phyloP scores from a whole-genome alignment of 1,284 basidiomycete genomes.

The Tylopilus sp. region DNA sequence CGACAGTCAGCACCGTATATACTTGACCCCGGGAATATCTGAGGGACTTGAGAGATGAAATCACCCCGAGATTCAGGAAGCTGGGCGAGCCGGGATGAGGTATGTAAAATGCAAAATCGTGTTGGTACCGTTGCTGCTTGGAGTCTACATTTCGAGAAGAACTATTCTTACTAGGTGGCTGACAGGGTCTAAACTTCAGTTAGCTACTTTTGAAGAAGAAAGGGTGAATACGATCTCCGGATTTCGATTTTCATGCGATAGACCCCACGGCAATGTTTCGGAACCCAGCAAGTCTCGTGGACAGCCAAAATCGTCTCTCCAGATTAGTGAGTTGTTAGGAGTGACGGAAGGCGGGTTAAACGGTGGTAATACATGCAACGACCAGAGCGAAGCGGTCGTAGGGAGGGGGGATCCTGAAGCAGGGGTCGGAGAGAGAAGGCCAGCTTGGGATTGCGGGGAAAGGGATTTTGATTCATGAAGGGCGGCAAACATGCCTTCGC shows the following conservation, averaged over 20 bases:
- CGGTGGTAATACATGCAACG: slow-evolving; percentile 7
- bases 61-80: slow-evolving; percentile 2
- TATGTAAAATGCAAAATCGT: background rate
- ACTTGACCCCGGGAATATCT: background rate
- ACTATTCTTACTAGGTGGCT: slow-evolving; percentile 11
- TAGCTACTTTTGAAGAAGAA: background rate
- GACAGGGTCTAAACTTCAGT: background rate
- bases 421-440: slow-evolving; percentile 2
- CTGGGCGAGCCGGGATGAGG: slow-evolving; percentile 6
- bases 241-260: slow-evolving; percentile 5
- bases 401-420: slow-evolving; percentile 1
- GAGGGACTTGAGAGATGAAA: background rate
- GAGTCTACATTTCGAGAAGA: background rate
- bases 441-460: background rate
- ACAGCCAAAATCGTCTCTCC: background rate
- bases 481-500: slow-evolving; percentile 13
- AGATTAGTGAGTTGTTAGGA: background rate
- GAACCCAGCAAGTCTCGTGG: background rate
- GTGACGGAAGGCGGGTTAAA: background rate
- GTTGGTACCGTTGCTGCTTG: background rate
- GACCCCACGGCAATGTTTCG: background rate
- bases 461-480: background rate
- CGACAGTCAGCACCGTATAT: no score
- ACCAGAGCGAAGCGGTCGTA: slow-evolving; percentile 1
- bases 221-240: slow-evolving; percentile 15